Conservation (phyloP, 805 yeast genomes). For the Saturnispora bothae region DNA sequence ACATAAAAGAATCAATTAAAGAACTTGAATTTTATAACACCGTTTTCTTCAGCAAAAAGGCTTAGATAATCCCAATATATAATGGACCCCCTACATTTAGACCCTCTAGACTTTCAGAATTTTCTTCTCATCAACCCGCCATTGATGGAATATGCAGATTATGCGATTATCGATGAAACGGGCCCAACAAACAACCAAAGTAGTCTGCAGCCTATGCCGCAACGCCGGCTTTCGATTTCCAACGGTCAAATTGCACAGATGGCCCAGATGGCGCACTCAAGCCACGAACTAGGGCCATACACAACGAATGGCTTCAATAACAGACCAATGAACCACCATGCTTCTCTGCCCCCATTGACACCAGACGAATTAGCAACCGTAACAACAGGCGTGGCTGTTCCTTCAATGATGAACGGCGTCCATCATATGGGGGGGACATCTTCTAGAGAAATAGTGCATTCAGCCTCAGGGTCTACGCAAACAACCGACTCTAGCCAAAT, state of each 20-base stretch:
- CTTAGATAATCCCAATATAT: not conserved
- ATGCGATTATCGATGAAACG: constrained; percentile 8
- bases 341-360: constrained; percentile 5
- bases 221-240: constrained; percentile 69
- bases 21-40: constrained; percentile 69
- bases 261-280: constrained; percentile 24
- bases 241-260: constrained; percentile 81
- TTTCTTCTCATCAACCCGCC: constrained; percentile 29
- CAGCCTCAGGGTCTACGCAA: not conserved
- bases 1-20: constrained; percentile 78
- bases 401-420: too few species aligned
- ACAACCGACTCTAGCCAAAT: not conserved
- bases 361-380: constrained; percentile 9
- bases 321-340: too few species aligned
- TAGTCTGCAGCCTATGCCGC: too few species aligned
- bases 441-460: not conserved
- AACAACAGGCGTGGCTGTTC: constrained; percentile 13
- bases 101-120: constrained; percentile 28
- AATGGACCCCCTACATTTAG: constrained; percentile 20
- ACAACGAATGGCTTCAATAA: too few species aligned
- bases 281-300: constrained; percentile 9
- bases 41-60: not conserved
- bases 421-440: too few species aligned
- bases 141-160: constrained; percentile 23
- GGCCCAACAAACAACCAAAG: not conserved